Evolutionary conservation across 106 monocot species (phyloP).

Genomic region (Narthecium ossifragum): DNA sequence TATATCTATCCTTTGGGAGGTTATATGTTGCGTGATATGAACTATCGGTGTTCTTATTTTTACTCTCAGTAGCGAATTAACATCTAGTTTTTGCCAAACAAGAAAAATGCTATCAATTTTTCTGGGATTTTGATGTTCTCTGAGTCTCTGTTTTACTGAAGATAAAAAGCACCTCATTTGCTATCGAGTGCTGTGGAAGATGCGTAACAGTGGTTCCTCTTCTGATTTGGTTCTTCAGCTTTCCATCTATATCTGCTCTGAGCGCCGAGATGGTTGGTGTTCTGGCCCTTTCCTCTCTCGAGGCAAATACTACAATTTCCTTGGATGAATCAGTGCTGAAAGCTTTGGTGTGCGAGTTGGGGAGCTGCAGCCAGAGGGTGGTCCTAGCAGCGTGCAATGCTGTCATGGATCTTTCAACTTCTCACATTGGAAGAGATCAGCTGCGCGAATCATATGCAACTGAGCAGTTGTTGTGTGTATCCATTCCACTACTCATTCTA

Average conservation of each 20-base stretch:
- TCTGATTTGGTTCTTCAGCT: constrained; percentile 20
- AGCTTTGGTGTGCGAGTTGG: constrained; percentile 29
- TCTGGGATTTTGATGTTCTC: background rate
- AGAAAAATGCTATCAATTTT: background rate
- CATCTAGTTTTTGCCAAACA: background rate
- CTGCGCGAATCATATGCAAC: constrained; percentile 25
- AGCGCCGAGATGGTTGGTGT: constrained; percentile 46
- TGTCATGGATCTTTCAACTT: constrained; percentile 52
- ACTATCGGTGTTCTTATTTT: too few relatives aligned
- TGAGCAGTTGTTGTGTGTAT: constrained; percentile 55
- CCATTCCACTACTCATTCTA: background rate
- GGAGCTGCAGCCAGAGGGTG: constrained; percentile 14
- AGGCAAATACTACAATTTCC: constrained; percentile 28
- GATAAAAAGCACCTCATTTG: background rate
- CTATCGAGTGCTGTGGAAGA: background rate
- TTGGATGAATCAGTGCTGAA: constrained; percentile 25
- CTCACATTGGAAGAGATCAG: constrained; percentile 34
- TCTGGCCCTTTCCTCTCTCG: constrained; percentile 32
- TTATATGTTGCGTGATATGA: too few relatives aligned
- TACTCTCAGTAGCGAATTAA: too few relatives aligned
- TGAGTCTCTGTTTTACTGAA: background rate
- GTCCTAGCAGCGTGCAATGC: constrained; percentile 40
- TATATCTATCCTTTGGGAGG: too few relatives aligned
- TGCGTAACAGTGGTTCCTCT: background rate
- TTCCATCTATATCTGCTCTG: constrained; percentile 22